A percentile compares a stretch with the other conserved stretches of the same genome.
Evolutionary conservation across 176 grass and related monocot genomes (phyloP).

Genomic region (Hordeum marinum): DNA sequence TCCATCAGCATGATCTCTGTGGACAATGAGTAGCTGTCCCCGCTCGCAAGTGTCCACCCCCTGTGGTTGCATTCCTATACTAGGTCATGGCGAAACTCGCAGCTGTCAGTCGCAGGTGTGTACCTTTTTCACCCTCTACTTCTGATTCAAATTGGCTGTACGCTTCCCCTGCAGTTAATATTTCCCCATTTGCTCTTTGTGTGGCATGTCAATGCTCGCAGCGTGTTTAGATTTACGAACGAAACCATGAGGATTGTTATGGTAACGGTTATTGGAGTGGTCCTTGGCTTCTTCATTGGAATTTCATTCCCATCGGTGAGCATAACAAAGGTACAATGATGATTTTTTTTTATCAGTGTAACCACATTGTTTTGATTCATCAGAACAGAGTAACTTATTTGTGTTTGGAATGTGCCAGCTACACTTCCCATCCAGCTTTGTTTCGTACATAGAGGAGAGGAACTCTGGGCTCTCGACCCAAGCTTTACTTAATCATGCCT

Average conservation of each 20-base stretch:
- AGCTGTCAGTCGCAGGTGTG: constrained; percentile 28
- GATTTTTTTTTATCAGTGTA: neutral
- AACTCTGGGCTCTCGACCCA: constrained; percentile 64
- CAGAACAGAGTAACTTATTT: constrained; percentile 7
- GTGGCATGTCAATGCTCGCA: neutral
- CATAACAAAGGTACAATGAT: constrained; percentile 54
- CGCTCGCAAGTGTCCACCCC: neutral
- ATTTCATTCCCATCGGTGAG: constrained; percentile 64
- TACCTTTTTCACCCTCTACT: neutral
- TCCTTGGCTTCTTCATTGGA: constrained; percentile 75
- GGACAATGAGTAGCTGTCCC: constrained; percentile 5
- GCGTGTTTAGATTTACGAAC: constrained; percentile 53
- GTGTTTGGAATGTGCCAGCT: constrained; percentile 50
- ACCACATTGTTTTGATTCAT: neutral
- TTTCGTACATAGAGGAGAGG: constrained; percentile 52
- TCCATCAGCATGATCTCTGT: neutral
- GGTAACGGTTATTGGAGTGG: constrained; percentile 46
- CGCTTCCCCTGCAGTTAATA: neutral
- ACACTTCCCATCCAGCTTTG: constrained; percentile 67
- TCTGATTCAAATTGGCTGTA: neutral
- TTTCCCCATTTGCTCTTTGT: neutral
- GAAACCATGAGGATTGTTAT: constrained; percentile 70
- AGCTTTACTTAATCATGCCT: constrained; percentile 66
- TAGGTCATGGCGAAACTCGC: constrained; percentile 27
- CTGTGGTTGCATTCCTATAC: neutral